A percentile compares a stretch with the other conserved stretches of the same genome.
phyloP scores from a whole-genome alignment of 2,329 filamentous ascomycete species.

The Aspergillus uvarum region DNA sequence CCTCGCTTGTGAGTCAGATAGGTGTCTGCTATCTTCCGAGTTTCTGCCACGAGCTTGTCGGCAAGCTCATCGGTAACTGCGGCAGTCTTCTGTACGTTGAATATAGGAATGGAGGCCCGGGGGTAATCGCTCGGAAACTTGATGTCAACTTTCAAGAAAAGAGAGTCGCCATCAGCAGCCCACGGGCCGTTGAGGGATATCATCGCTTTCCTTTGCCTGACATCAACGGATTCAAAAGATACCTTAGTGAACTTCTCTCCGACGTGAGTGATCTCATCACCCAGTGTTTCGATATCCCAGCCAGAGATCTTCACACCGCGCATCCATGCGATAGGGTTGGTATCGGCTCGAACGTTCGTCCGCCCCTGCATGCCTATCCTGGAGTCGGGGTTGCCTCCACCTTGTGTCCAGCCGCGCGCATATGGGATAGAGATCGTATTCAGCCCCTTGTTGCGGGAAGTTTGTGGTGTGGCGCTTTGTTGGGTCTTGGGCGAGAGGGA shows the following conservation, averaged over 20 bases:
- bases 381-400: slow-evolving; percentile 50
- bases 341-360: slow-evolving; percentile 49
- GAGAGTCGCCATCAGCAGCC: slow-evolving; percentile 52
- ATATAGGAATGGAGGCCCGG: slow-evolving; percentile 48
- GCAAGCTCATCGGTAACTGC: slow-evolving; percentile 54
- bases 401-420: slow-evolving; percentile 48
- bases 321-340: slow-evolving; percentile 64
- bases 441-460: slow-evolving; percentile 41
- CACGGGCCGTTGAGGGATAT: slow-evolving; percentile 62
- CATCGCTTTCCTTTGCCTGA: slow-evolving; percentile 53
- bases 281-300: slow-evolving; percentile 55
- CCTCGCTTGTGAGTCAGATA: slow-evolving; percentile 55
- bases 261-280: slow-evolving; percentile 62
- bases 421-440: slow-evolving; percentile 54
- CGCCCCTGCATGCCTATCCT: slow-evolving; percentile 50
- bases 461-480: slow-evolving; percentile 17
- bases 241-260: slow-evolving; percentile 62
- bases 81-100: slow-evolving; percentile 58
- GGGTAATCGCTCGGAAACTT: slow-evolving; percentile 61
- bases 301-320: slow-evolving; percentile 61
- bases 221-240: slow-evolving; percentile 59
- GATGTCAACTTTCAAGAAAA: slow-evolving; percentile 59
- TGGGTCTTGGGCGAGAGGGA: slow-evolving; percentile 30
- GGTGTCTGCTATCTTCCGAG: slow-evolving; percentile 56
- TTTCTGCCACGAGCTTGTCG: slow-evolving; percentile 50